A percentile compares a stretch with the other conserved stretches of the same genome.
These are phyloP conservation scores for Citeromyces hawaiiensis DNA, from an alignment of 1,139 yeast genomes.

Conservation along the genomic window DNA sequence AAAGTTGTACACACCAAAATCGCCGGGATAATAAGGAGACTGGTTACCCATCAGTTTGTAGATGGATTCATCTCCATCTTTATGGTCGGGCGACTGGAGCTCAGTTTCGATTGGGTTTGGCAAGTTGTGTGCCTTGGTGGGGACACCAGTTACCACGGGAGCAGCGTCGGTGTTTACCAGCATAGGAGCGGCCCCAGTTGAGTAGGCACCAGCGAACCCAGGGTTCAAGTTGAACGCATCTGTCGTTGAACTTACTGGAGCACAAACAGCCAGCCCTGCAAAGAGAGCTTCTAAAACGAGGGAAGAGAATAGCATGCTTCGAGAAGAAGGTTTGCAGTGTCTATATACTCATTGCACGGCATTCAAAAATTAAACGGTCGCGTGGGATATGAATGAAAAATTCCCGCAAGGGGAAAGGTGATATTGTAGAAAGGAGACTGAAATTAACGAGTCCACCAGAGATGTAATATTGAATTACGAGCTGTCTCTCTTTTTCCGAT, in stretches of 20 bases:
- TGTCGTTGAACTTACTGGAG: background rate
- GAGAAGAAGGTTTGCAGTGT: no score
- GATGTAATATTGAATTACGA: no score
- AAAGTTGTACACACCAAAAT: constrained; percentile 27
- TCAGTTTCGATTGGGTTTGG: constrained; percentile 9
- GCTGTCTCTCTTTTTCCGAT: no score
- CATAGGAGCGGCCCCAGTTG: constrained; percentile 9
- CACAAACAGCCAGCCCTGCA: background rate
- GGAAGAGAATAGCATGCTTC: background rate
- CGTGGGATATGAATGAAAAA: no score
- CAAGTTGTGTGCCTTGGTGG: constrained; percentile 6
- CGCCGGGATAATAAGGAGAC: constrained; percentile 31
- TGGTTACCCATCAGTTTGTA: constrained; percentile 31
- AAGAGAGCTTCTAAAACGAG: background rate
- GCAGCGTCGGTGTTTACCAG: constrained; percentile 9
- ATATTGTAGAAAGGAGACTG: no score
- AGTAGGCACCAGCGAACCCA: constrained; percentile 8
- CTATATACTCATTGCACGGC: no score
- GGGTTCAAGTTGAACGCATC: constrained; percentile 3
- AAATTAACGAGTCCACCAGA: no score
- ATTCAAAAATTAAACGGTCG: no score
- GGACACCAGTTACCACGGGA: constrained; percentile 7
- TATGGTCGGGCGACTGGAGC: constrained; percentile 7
- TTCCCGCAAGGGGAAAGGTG: no score
- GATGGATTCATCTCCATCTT: constrained; percentile 10